phyloP scores from a whole-genome alignment of 331 rosid species.

The Quercus lobata region DNA sequence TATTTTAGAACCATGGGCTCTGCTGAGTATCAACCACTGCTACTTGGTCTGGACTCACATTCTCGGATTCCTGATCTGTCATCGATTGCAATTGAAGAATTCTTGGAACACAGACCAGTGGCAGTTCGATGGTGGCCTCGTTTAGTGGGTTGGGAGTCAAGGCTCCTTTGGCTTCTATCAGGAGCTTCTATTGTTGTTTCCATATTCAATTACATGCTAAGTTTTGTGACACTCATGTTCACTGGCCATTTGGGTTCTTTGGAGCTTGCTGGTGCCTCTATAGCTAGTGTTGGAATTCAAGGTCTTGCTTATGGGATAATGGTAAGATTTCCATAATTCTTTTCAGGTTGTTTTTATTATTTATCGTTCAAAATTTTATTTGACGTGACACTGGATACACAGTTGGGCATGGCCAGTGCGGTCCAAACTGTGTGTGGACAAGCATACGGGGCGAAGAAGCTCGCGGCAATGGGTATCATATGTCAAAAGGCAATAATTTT shows the following conservation, averaged over 20 bases:
- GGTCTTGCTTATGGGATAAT: constrained; percentile 77
- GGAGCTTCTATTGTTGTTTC: constrained; percentile 62
- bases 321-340: constrained; percentile 28
- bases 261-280: constrained; percentile 77
- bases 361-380: too few species aligned
- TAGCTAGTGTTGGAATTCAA: constrained; percentile 77
- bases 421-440: constrained; percentile 87
- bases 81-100: constrained; percentile 45
- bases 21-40: constrained; percentile 33
- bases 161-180: constrained; percentile 70
- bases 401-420: constrained; percentile 91
- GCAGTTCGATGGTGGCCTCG: constrained; percentile 48
- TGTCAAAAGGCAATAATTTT: constrained; percentile 66
- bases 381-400: background rate
- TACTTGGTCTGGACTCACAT: constrained; percentile 36
- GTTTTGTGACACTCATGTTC: constrained; percentile 65
- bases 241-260: constrained; percentile 61
- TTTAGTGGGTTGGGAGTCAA: constrained; percentile 66
- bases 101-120: constrained; percentile 43
- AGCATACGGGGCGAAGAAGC: constrained; percentile 67
- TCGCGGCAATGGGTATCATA: constrained; percentile 57
- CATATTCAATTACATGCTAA: constrained; percentile 56
- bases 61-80: constrained; percentile 40
- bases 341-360: too few species aligned
- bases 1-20: constrained; percentile 19